Conservation (phyloP, 148 eudicot species). For the Rhododendron vialii region DNA sequence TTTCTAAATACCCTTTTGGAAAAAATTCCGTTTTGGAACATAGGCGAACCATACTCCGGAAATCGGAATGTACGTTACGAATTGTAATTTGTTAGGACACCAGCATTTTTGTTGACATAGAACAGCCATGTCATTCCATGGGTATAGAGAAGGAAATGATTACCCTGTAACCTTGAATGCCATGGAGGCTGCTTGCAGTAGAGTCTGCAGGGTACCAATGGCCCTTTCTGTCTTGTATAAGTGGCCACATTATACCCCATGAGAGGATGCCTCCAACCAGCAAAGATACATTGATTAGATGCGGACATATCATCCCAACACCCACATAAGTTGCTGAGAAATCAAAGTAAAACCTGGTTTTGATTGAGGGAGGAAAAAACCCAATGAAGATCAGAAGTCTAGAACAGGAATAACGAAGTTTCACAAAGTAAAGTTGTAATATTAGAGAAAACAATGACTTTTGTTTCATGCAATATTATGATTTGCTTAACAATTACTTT, state of each 20-base stretch:
- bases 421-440: background rate
- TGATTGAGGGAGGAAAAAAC: background rate
- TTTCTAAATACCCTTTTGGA: background rate
- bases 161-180: slow-evolving; percentile 94
- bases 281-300: slow-evolving; percentile 70
- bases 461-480: background rate
- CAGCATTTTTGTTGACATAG: background rate
- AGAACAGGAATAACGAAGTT: background rate
- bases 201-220: slow-evolving; percentile 50
- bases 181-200: slow-evolving; percentile 41
- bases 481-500: background rate
- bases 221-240: slow-evolving; percentile 57
- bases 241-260: slow-evolving; percentile 99
- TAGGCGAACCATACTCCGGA: background rate
- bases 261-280: slow-evolving; percentile 82
- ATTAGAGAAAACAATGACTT: background rate
- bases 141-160: slow-evolving; percentile 6
- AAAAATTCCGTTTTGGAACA: background rate
- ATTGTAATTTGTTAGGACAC: background rate
- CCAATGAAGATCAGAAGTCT: background rate
- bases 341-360: slow-evolving; percentile 79
- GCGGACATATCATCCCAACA: slow-evolving; percentile 98
- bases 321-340: slow-evolving; percentile 97
- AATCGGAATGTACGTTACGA: background rate
- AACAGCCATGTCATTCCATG: background rate